Percentiles rank a stretch among this genome's conserved stretches.
These are phyloP conservation scores for Grosmannia penicillata DNA, from an alignment of 2,329 filamentous ascomycete species.

Conservation along the genomic window DNA sequence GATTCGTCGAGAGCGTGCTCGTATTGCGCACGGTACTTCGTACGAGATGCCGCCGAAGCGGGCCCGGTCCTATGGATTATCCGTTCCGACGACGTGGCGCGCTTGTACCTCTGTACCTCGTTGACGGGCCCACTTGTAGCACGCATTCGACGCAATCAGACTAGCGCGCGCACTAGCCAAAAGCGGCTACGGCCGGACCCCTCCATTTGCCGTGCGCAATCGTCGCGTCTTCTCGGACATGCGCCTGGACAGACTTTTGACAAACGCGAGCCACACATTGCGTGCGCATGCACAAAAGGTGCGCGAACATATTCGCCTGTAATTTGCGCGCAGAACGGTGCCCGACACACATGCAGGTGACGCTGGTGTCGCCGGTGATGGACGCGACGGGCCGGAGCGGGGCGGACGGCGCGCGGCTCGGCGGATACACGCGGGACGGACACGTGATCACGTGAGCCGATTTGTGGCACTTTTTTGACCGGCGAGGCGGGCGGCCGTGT, in stretches of 20 bases:
- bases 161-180: constrained; percentile 1
- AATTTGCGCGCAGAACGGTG: no score
- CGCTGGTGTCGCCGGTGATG: no score
- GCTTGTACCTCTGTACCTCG: constrained; percentile 1
- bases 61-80: no score
- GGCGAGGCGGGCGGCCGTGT: no score
- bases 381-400: constrained; percentile 6
- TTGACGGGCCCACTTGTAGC: constrained; percentile 8
- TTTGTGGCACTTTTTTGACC: constrained; percentile 1
- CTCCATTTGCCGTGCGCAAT: no score
- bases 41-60: no score
- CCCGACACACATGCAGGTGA: no score
- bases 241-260: no score
- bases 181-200: not conserved
- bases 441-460: constrained; percentile 10
- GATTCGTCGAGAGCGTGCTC: not conserved
- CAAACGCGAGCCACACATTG: no score
- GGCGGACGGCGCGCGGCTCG: constrained; percentile 1
- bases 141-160: not conserved
- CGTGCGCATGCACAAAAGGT: no score
- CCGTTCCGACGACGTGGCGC: constrained; percentile 8
- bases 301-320: no score
- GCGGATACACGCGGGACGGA: constrained; percentile 5
- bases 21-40: not conserved
- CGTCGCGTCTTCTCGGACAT: no score